Conservation (phyloP, 495 filamentous ascomycete species). For the Echria macrotheca region DNA sequence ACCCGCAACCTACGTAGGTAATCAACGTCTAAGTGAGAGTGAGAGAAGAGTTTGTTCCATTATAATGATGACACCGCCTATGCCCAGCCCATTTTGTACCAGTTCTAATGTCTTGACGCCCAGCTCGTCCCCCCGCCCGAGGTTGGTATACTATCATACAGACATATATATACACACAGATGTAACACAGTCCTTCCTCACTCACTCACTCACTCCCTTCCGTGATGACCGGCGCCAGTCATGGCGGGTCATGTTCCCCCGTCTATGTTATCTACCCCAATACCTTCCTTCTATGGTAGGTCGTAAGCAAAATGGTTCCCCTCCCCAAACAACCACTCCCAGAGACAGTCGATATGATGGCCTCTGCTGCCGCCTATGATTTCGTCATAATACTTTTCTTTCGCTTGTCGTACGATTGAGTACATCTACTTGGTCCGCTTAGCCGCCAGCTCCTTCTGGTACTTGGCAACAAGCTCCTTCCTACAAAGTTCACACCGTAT, state of each 20-base stretch:
- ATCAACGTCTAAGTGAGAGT: not conserved
- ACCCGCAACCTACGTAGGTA: too few relatives aligned
- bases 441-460: conserved; percentile 78
- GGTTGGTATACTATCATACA: conserved; percentile 1
- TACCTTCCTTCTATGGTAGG: too few relatives aligned
- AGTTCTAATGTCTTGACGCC: not conserved
- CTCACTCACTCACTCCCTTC: not conserved
- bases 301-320: too few relatives aligned
- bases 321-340: too few relatives aligned
- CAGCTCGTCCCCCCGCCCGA: not conserved
- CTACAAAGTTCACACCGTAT: conserved; percentile 32
- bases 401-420: too few relatives aligned
- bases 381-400: too few relatives aligned
- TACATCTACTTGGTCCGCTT: conserved; percentile 44
- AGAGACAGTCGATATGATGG: too few relatives aligned
- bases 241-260: too few relatives aligned
- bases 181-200: not conserved
- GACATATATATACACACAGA: conserved; percentile 6
- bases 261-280: too few relatives aligned
- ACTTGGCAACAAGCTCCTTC: conserved; percentile 83
- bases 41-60: conserved; percentile 9
- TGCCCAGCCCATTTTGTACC: not conserved
- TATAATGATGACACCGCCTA: not conserved
- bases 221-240: not conserved
- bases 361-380: too few relatives aligned